Conservation (phyloP, 2,329 filamentous ascomycete species). For the Aspergillus sp. region DNA sequence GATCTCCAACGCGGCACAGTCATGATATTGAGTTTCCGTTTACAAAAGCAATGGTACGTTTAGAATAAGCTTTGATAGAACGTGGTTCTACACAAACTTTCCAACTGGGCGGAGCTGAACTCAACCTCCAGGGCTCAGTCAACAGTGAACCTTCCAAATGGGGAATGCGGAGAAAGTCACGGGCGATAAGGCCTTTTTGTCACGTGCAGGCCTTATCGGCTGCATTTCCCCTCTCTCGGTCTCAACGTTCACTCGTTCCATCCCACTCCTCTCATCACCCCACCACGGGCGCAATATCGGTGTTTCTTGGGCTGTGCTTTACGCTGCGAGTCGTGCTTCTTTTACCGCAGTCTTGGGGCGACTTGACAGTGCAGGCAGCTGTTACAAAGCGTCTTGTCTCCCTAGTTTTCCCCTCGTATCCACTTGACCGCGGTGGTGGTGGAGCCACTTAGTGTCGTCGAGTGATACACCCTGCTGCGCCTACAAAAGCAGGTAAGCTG, state of each 20-base stretch:
- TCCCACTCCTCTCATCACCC: slow-evolving; percentile 14
- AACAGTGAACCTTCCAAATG: not conserved
- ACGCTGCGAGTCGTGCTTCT: slow-evolving; percentile 13
- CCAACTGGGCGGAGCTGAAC: not conserved
- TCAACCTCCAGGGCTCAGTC: not conserved
- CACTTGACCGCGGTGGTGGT: slow-evolving; percentile 11
- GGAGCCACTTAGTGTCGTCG: slow-evolving; percentile 7
- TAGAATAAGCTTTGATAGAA: not conserved
- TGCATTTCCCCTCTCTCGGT: slow-evolving; percentile 20
- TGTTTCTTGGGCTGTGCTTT: slow-evolving; percentile 6
- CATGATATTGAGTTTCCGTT: not conserved
- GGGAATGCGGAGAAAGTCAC: slow-evolving; percentile 6
- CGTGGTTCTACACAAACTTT: not conserved
- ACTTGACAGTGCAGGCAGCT: slow-evolving; percentile 5
- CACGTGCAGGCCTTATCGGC: slow-evolving; percentile 19
- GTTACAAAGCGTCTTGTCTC: slow-evolving; percentile 13
- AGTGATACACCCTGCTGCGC: not conserved
- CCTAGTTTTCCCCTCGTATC: slow-evolving; percentile 1
- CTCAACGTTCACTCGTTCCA: slow-evolving; percentile 23
- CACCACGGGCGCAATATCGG: slow-evolving; percentile 11
- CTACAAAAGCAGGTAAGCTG: not conserved
- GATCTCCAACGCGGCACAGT: not conserved
- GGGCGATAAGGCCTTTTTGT: slow-evolving; percentile 12
- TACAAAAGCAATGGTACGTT: not conserved
- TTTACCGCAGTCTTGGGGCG: slow-evolving; percentile 3